A percentile compares a stretch with the other conserved stretches of the same genome.
Conservation (phyloP, 2,329 filamentous ascomycete genomes). For the Chrysoporthe austroafricana region DNA sequence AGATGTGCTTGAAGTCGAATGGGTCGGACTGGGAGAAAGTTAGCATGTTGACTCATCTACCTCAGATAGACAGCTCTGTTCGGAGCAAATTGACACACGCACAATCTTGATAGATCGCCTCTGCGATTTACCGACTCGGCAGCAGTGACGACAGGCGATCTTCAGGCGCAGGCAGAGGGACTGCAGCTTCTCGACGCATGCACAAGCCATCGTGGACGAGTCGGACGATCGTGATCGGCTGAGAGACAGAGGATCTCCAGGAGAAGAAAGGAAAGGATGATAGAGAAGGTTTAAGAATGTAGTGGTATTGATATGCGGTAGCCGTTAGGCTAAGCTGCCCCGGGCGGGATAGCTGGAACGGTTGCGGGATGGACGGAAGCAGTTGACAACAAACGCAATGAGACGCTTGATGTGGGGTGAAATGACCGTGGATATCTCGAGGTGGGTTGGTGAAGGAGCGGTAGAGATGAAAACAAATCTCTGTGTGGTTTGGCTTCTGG, state of each 20-base stretch:
- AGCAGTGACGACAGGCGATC: slow-evolving; percentile 35
- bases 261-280: neutral
- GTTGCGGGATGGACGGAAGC: slow-evolving; percentile 3
- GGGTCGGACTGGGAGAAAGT: slow-evolving; percentile 54
- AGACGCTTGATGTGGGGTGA: slow-evolving; percentile 6
- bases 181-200: slow-evolving; percentile 17
- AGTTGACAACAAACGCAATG: slow-evolving; percentile 10
- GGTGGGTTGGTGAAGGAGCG: neutral
- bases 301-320: neutral
- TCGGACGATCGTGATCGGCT: neutral
- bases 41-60: slow-evolving; percentile 32
- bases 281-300: neutral
- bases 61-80: neutral
- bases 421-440: neutral
- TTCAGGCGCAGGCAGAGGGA: slow-evolving; percentile 21
- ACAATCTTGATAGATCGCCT: slow-evolving; percentile 53
- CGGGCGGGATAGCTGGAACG: slow-evolving; percentile 12
- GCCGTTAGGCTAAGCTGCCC: slow-evolving; percentile 6
- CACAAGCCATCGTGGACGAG: slow-evolving; percentile 12
- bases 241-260: neutral
- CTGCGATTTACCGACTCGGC: slow-evolving; percentile 41
- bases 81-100: slow-evolving; percentile 31
- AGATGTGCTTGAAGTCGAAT: slow-evolving; percentile 61
- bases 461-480: neutral
- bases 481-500: neutral